Base-by-base conservation (phyloP, 495 filamentous ascomycete genomes). In the Hyaloscypha variabilis region DNA sequence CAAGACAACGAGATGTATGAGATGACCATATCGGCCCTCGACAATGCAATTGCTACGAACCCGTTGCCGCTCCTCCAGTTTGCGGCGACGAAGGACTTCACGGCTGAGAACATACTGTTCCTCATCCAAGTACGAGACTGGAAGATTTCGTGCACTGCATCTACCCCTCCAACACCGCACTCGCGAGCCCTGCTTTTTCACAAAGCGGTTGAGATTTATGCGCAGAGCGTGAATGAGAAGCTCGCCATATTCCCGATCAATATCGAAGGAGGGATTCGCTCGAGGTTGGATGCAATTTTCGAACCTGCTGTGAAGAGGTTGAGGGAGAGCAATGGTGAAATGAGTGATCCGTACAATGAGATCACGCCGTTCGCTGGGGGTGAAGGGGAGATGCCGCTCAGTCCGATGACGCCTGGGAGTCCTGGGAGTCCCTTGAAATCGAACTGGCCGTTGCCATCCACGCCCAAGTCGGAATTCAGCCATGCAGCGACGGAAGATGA, bases 71-170 rank as follows among this genome's bases (percentile, higher is more conserved):
- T 90, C 0, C 83, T 84, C 39, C 69, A 81, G 36, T 90, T 88
- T 74, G 84, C 87, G 5, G 85, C 87, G 8, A 78, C 81, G 8
- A 77, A 81, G 62, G 87, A 90, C 62, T 88, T 90, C 71, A 88
- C 86, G 21, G 87, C 84, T 31, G 88, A 90, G 72, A 90, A 90
- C 75, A 85, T 90, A 56, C 81, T 84, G 64, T 90, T 90, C 78
- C 80, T 90, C 1, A 85, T 79, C 29, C 74, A 78, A 62, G 78
- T 88, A 25, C 72, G 82, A 19, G 78, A 83, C 31, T 90, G 86
- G 84, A 86, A 83, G 67, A 58, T 59, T 52, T 57, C 63, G 23
- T 81, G 79, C 76, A n/a, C 52, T 10, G 25, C 39, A 11, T 17
- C 39, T 1, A 17, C 39, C 4, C 39, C 39, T 1, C 39, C 39